Evolutionary conservation across 805 yeast genomes (phyloP), one percentile per base, ranked within the genome.

Genomic region (Candida adriatica): DNA sequence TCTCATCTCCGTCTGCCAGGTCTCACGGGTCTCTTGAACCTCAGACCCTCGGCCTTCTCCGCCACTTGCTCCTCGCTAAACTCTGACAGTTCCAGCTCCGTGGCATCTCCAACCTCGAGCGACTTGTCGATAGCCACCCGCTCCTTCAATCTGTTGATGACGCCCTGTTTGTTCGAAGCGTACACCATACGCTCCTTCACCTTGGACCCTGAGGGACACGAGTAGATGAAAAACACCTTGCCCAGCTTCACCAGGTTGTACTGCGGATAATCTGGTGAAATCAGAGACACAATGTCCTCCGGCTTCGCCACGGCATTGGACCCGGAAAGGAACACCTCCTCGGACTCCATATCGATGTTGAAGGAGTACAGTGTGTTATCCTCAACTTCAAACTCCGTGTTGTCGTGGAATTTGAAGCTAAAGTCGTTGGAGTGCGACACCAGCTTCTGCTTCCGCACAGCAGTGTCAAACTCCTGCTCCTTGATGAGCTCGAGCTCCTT

Each of bases 181-280:
- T 87, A 86, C 30, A 87, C 55, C 96, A 90, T 90, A 47, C 97
- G 71, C 31, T 87, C 92, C 55, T 79, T 82, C 24, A 92, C 92
- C 57, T 77, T 79, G 26, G 95, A 79, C 2, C 88, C 87, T 0
- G 94, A 75, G 4, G 98, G 97, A 56, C 96, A 88, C 6, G 90
- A 69, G 53, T 85, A 85, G 19, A 88, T 73, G 54, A 90, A 87
- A 20, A 72, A 73, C 23, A 48, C 45, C 27, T 63, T 55, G 2
- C 52, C 58, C 39, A 62, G 62, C 29, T 62, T 67, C 50, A 69
- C 70, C 16, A 83, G 42, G 18, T 73, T 72, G 53, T 75, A 87
- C 48, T 59, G 84, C 57, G 77, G 86, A 38, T 49, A 66, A 10
- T 51, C 57, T 1, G 49, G 30, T 10, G 62, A 55, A 27, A 79